Base-by-base conservation (phyloP, 176 grass and related monocot species). In the Puccinellia tenuiflora region DNA sequence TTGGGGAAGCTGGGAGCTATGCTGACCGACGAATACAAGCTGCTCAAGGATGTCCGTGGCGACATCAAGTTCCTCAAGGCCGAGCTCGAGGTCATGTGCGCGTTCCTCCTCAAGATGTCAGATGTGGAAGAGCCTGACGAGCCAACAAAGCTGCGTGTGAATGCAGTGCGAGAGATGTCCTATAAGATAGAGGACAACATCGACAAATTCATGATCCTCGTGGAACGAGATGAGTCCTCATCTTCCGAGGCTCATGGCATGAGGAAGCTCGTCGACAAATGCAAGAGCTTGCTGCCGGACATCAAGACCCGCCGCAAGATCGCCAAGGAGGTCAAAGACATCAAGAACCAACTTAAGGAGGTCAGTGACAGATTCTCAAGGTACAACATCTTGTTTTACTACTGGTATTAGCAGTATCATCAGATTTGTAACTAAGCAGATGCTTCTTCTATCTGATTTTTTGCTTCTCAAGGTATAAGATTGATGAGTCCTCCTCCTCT, bases 121-220 rank as follows among this genome's bases (percentile, higher is more conserved):
- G 73, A 76, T 38, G 31, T 56, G 73, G 73, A 76, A 51, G 73
- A 76, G 3, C 29, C 72, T 1, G 72, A 76, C 6, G 31, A 76
- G 33, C 73, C 21, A 56, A 22, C 48, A 13, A 76, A 55, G 21
- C 30, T 55, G 20, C 73, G 51, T 0, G 51, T 56, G 10, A 39
- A 3, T 6, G 31, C 48, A 0, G 73, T 75, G 47, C 45, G 72
- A 4, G 72, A 75, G 47, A 18, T 75, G 28, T 75, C 72, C 29
- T 75, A 75, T 1, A 33, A 75, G 29, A 75, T 75, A 12, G 72
- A 75, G 48, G 72, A 75, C 16, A 75, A 33, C 47, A 75, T 75
- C 18, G 47, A 75, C 72, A 53, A 34, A 47, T 75, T 34, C 30
- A 75, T 76, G 73, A 5, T 60, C n/a, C 75, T 57, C 35, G 9